phyloP scores from a whole-genome alignment of 306 rosid genomes.

The Medicago ruthenica region DNA sequence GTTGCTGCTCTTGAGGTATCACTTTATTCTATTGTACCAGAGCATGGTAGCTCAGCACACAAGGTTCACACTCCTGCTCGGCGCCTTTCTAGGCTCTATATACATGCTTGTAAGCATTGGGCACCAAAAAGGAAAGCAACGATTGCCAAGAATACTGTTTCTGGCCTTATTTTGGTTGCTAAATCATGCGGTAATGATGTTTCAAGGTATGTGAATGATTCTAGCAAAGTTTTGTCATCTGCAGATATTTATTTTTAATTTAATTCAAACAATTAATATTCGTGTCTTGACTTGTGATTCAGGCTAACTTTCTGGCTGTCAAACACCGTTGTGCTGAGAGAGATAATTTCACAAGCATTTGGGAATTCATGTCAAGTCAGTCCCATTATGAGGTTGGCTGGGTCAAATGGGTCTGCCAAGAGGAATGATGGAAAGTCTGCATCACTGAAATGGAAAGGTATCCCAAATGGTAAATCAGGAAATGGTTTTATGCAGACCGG shows the following conservation, averaged over 20 bases:
- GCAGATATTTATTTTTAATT: neutral
- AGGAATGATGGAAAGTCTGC: slow-evolving; percentile 58
- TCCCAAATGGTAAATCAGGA: slow-evolving; percentile 56
- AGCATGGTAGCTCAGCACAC: slow-evolving; percentile 97
- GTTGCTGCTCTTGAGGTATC: slow-evolving; percentile 99
- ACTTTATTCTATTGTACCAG: slow-evolving; percentile 87
- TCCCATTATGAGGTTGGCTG: slow-evolving; percentile 51
- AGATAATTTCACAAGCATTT: slow-evolving; percentile 75
- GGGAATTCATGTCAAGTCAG: slow-evolving; percentile 67
- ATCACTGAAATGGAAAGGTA: slow-evolving; percentile 60
- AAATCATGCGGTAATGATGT: slow-evolving; percentile 97
- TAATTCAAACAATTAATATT: slow-evolving; percentile 35
- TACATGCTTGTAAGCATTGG: slow-evolving; percentile 91
- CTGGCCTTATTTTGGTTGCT: slow-evolving; percentile 89
- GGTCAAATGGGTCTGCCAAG: slow-evolving; percentile 57
- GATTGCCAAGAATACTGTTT: slow-evolving; percentile 76
- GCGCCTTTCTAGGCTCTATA: slow-evolving; percentile 88
- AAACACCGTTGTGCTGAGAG: slow-evolving; percentile 81
- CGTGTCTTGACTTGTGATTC: slow-evolving; percentile 34
- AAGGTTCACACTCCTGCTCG: slow-evolving; percentile 99
- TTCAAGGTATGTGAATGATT: slow-evolving; percentile 64
- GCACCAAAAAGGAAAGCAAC: slow-evolving; percentile 68
- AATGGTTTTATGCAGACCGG: slow-evolving; percentile 54
- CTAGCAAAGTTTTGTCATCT: slow-evolving; percentile 20
- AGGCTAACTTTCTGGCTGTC: slow-evolving; percentile 98